phyloP scores from a whole-genome alignment of 176 grass and related monocot genomes.

The Avena sativa region DNA sequence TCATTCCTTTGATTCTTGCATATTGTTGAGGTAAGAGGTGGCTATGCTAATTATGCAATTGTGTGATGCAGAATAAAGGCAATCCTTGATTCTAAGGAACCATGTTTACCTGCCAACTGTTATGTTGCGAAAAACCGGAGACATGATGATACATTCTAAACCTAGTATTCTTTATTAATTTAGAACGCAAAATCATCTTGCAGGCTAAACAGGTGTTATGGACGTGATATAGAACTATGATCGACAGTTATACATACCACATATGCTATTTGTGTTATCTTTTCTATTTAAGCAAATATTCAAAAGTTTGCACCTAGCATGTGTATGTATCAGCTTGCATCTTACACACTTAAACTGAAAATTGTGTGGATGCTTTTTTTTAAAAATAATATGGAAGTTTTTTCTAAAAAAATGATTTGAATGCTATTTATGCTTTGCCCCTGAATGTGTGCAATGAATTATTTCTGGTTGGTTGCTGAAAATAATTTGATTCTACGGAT shows the following conservation, averaged over 20 bases:
- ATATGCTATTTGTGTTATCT: not conserved
- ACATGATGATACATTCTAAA: not conserved
- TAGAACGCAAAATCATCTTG: not conserved
- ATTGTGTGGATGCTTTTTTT: not conserved
- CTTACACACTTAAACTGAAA: not conserved
- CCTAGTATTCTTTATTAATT: not conserved
- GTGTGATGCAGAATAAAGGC: not conserved
- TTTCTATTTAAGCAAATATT: not conserved
- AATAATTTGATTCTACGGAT: not conserved
- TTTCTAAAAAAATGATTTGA: not conserved
- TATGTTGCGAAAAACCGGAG: not conserved
- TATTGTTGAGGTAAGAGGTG: not conserved
- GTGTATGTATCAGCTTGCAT: not conserved
- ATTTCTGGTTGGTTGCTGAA: not conserved
- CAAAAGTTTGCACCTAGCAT: not conserved
- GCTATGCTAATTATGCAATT: not conserved
- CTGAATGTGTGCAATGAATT: slow-evolving; percentile 3
- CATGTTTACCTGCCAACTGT: not conserved
- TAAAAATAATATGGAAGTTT: no score
- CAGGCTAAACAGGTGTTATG: not conserved
- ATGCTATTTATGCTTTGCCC: not conserved
- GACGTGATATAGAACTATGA: not conserved
- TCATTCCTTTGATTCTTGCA: no score
- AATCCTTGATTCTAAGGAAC: not conserved
- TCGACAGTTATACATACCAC: not conserved